Conservation (phyloP, 1,139 yeast species). For the Blastobotrys apis region DNA sequence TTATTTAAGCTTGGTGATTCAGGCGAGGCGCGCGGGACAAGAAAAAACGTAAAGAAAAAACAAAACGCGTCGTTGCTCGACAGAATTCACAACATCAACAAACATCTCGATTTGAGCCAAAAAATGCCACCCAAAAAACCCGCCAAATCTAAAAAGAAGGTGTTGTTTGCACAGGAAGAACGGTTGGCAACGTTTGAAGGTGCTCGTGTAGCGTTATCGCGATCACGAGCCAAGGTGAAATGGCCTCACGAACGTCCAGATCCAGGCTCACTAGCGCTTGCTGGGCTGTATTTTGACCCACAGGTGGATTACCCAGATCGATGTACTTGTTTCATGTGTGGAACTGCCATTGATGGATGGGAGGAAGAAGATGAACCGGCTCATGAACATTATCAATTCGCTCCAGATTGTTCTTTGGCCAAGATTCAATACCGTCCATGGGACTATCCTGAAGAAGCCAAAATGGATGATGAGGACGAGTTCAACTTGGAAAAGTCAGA, state of each 20-base stretch:
- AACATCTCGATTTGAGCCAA: too few relatives aligned
- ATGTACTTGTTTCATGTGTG: conserved; percentile 62
- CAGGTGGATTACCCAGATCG: conserved; percentile 39
- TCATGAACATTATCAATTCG: conserved; percentile 45
- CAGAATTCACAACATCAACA: too few relatives aligned
- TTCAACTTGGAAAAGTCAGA: conserved; percentile 14
- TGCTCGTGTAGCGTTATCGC: conserved; percentile 23
- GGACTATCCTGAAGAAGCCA: conserved; percentile 20
- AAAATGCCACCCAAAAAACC: conserved; percentile 2
- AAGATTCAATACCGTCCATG: conserved; percentile 27
- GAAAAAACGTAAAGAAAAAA: too few relatives aligned
- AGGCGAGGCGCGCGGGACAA: too few relatives aligned
- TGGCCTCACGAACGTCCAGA: conserved; percentile 35
- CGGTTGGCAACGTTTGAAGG: conserved; percentile 29
- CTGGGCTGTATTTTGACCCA: conserved; percentile 72
- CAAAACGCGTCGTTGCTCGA: too few relatives aligned
- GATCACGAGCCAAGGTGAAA: conserved; percentile 22
- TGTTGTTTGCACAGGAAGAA: conserved; percentile 21
- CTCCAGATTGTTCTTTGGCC: conserved; percentile 48
- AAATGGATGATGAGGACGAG: conserved; percentile 15
- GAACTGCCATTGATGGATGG: conserved; percentile 39
- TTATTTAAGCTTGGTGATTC: too few relatives aligned
- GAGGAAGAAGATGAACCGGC: conserved; percentile 36
- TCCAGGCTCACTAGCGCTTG: conserved; percentile 45
- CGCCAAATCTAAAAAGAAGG: conserved; percentile 5